Conservation (phyloP, 768 basidiomycete species). For the Floccularia luteovirens region DNA sequence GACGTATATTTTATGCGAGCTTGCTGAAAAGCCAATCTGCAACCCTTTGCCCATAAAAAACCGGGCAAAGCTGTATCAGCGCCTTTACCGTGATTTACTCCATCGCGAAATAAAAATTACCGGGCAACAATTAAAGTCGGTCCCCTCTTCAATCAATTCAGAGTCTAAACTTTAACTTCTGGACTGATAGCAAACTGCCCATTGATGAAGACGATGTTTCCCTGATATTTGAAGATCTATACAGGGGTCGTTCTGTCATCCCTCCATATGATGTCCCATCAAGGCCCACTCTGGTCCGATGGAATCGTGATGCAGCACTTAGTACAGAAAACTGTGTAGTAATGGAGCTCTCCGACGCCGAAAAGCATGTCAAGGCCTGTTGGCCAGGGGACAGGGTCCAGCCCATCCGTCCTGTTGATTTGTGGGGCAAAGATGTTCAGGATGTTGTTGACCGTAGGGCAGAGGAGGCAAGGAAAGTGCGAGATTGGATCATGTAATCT, state of each 20-base stretch:
- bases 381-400: constrained; percentile 16
- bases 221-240: constrained; percentile 82
- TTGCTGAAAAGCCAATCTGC: constrained; percentile 76
- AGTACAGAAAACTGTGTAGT: constrained; percentile 80
- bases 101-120: constrained; percentile 66
- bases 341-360: constrained; percentile 70
- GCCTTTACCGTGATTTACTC: constrained; percentile 70
- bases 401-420: constrained; percentile 33
- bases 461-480: constrained; percentile 49
- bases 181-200: constrained; percentile 57
- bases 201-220: constrained; percentile 80
- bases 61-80: constrained; percentile 76
- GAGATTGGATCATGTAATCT: constrained; percentile 41
- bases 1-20: constrained; percentile 80
- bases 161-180: constrained; percentile 1
- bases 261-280: constrained; percentile 73
- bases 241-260: constrained; percentile 68
- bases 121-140: constrained; percentile 54
- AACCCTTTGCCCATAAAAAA: constrained; percentile 86
- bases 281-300: constrained; percentile 71
- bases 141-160: constrained; percentile 6
- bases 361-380: constrained; percentile 50
- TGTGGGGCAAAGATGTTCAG: constrained; percentile 67
- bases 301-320: constrained; percentile 64
- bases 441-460: constrained; percentile 48